phyloP scores from a whole-genome alignment of 2,329 filamentous ascomycete genomes.

The Akanthomyces dipterigenus region DNA sequence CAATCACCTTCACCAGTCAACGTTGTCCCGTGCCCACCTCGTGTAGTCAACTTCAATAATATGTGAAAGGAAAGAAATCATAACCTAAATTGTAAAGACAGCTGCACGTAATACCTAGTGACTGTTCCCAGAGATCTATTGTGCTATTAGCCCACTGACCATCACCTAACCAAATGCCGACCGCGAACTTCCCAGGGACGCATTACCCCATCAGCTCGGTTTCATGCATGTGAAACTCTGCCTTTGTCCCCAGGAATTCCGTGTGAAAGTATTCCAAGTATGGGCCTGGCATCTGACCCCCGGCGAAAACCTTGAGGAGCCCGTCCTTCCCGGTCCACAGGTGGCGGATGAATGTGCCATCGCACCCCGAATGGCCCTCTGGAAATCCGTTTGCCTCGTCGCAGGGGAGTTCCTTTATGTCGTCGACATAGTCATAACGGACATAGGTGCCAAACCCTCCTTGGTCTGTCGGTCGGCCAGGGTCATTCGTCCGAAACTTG shows the following conservation, averaged over 20 bases:
- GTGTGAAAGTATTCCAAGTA: conserved; percentile 30
- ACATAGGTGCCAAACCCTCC: conserved; percentile 38
- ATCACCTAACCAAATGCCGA: too few species aligned
- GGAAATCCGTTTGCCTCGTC: conserved; percentile 38
- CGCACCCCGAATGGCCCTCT: conserved; percentile 30
- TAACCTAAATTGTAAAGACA: not conserved
- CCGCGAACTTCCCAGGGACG: not conserved
- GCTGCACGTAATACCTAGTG: not conserved
- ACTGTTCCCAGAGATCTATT: not conserved
- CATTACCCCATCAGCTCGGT: conserved; percentile 24
- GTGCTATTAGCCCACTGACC: not conserved
- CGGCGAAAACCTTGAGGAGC: conserved; percentile 33
- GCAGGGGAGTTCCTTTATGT: conserved; percentile 34
- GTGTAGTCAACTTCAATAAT: too few species aligned
- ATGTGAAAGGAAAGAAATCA: not conserved
- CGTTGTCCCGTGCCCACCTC: too few species aligned
- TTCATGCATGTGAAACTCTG: conserved; percentile 29
- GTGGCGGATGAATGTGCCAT: conserved; percentile 36
- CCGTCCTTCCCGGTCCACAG: conserved; percentile 36
- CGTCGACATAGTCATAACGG: conserved; percentile 34
- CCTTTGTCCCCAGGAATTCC: conserved; percentile 27
- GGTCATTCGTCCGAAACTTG: conserved; percentile 29
- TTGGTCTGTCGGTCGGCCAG: conserved; percentile 35
- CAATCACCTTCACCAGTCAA: not conserved
- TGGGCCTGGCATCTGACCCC: conserved; percentile 30